Conservation (phyloP, 768 basidiomycete species). For the Boletus reticulatus region DNA sequence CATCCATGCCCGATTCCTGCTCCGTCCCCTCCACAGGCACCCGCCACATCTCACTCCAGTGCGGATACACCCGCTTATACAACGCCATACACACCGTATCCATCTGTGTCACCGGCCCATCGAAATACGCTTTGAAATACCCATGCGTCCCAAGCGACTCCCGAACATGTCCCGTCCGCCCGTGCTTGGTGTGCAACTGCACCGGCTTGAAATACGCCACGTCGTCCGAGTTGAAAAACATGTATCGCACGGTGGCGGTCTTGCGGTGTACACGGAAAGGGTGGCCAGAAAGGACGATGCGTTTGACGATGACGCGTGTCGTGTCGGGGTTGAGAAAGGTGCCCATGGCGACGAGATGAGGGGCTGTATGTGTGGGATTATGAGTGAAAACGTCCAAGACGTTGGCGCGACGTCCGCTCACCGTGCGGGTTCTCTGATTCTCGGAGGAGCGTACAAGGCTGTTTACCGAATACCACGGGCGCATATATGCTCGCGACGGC, state of each 20-base stretch:
- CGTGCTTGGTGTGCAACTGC: conserved; percentile 89
- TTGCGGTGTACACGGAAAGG: conserved; percentile 97
- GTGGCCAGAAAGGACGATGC: conserved; percentile 93
- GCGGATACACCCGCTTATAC: conserved; percentile 93
- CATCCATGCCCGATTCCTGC: not conserved
- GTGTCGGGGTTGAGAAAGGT: conserved; percentile 87
- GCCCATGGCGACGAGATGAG: conserved; percentile 86
- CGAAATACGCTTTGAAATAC: conserved; percentile 95
- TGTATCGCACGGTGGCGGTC: conserved; percentile 95
- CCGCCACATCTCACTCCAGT: conserved; percentile 67
- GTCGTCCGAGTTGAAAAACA: conserved; percentile 98
- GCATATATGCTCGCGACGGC: conserved; percentile 87
- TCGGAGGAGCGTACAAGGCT: conserved; percentile 69
- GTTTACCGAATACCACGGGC: conserved; percentile 82
- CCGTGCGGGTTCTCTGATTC: conserved; percentile 69
- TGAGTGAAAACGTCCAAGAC: too few species aligned
- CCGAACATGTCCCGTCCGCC: conserved; percentile 82
- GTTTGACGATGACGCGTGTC: conserved; percentile 87
- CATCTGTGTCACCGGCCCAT: conserved; percentile 93
- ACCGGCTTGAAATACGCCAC: conserved; percentile 92
- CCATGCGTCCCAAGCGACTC: conserved; percentile 97
- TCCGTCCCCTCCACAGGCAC: not conserved
- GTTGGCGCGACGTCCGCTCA: not conserved
- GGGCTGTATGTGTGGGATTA: conserved; percentile 42
- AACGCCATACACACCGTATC: conserved; percentile 94